Evolutionary conservation across 2,329 filamentous ascomycete genomes (phyloP).

Genomic region (Pestalotiopsis sp.): DNA sequence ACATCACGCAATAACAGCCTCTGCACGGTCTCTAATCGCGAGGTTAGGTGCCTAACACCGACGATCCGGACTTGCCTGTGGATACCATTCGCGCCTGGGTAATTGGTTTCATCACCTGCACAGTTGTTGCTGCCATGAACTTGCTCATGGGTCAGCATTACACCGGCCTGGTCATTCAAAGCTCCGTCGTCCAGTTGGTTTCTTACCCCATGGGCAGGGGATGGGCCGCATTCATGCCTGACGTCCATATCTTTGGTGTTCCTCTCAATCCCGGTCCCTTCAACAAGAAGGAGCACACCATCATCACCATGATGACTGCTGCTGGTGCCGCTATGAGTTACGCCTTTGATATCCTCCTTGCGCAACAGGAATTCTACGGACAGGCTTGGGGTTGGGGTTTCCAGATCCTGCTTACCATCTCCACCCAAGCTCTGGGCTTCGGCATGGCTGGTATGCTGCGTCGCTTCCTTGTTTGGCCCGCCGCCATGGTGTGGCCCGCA

Average conservation of each 20-base stretch:
- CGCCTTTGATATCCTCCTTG: slow-evolving; percentile 38
- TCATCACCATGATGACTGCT: slow-evolving; percentile 50
- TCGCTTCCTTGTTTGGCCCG: slow-evolving; percentile 62
- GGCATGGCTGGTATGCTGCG: slow-evolving; percentile 63
- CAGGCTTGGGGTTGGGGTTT: slow-evolving; percentile 60
- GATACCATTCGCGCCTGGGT: slow-evolving; percentile 68
- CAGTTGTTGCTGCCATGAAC: slow-evolving; percentile 62
- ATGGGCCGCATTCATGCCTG: slow-evolving; percentile 37
- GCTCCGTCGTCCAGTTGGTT: slow-evolving; percentile 10
- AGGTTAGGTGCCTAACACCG: slow-evolving; percentile 3
- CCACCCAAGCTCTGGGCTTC: slow-evolving; percentile 65
- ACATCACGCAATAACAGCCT: neutral
- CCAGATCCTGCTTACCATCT: slow-evolving; percentile 61
- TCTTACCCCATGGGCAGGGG: slow-evolving; percentile 26
- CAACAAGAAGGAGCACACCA: slow-evolving; percentile 51
- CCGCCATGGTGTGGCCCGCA: slow-evolving; percentile 67
- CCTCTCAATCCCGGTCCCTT: slow-evolving; percentile 42
- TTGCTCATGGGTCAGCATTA: slow-evolving; percentile 40
- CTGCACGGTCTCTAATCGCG: neutral
- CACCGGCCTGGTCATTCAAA: slow-evolving; percentile 7
- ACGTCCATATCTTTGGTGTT: slow-evolving; percentile 16
- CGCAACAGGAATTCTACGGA: slow-evolving; percentile 50
- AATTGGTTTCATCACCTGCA: slow-evolving; percentile 63
- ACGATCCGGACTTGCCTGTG: slow-evolving; percentile 52
- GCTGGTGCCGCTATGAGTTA: slow-evolving; percentile 33